Evolutionary conservation across 371 early-diverging fungal species (phyloP).

Genomic region (Mortierella sp.): DNA sequence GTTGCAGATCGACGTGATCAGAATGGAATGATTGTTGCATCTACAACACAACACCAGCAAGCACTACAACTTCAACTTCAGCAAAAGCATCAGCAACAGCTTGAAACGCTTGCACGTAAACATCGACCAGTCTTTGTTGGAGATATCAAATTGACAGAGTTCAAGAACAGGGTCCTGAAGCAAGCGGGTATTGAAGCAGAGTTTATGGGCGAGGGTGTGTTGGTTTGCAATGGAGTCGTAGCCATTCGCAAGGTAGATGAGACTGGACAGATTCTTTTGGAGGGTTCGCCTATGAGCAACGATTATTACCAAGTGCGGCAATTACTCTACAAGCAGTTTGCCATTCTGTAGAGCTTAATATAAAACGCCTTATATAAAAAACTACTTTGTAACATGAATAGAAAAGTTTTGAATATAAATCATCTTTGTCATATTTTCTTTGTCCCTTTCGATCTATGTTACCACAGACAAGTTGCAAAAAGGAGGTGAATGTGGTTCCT

Average conservation of each 20-base stretch:
- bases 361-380: too few species aligned
- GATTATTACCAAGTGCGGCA: slow-evolving; percentile 59
- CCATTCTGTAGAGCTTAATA: slow-evolving; percentile 60
- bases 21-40: slow-evolving; percentile 2
- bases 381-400: too few species aligned
- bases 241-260: slow-evolving; percentile 75
- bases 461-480: too few species aligned
- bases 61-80: slow-evolving; percentile 19
- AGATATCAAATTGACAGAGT: slow-evolving; percentile 86
- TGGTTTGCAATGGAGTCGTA: slow-evolving; percentile 86
- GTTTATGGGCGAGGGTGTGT: slow-evolving; percentile 86
- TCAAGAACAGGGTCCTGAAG: slow-evolving; percentile 74
- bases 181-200: slow-evolving; percentile 83
- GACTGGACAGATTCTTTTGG: slow-evolving; percentile 52
- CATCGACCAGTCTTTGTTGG: slow-evolving; percentile 87
- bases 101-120: slow-evolving; percentile 50
- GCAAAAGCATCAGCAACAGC: slow-evolving; percentile 42
- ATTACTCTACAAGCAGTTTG: slow-evolving; percentile 70
- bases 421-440: too few species aligned
- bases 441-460: too few species aligned
- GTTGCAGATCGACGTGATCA: slow-evolving; percentile 6
- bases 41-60: slow-evolving; percentile 26
- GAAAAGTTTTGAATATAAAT: too few species aligned
- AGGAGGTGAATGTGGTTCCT: too few species aligned
- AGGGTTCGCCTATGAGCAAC: slow-evolving; percentile 49